Percentiles rank a stretch among this genome's conserved stretches.
Conservation (phyloP, 2,329 filamentous ascomycete genomes). For the Epichloe typhina region DNA sequence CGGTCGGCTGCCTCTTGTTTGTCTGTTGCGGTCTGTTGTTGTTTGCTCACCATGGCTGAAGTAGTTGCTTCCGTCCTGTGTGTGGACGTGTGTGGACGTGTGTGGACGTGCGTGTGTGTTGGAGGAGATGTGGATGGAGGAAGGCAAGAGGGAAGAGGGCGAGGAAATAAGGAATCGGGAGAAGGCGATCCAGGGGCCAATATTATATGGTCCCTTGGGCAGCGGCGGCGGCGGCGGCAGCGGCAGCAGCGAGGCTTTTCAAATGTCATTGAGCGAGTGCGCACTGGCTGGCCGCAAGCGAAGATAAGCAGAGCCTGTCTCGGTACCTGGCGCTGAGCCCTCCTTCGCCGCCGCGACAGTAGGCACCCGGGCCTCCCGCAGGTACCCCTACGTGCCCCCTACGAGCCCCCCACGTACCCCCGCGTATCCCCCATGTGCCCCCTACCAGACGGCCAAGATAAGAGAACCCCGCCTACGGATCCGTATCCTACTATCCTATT, state of each 20-base stretch:
- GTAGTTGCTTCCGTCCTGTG: not conserved
- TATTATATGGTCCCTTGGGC: not conserved
- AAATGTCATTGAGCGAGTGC: no score
- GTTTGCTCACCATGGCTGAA: conserved; percentile 10
- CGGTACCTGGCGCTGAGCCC: not conserved
- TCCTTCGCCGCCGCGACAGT: not conserved
- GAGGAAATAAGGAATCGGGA: not conserved
- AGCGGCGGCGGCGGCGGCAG: no score
- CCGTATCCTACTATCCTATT: no score
- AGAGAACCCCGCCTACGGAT: not conserved
- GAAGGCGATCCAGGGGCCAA: not conserved
- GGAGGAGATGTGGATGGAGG: no score
- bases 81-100: not conserved
- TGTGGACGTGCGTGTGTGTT: no score
- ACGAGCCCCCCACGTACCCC: no score
- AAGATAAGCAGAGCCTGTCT: not conserved
- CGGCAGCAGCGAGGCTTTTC: not conserved
- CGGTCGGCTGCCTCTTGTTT: not conserved
- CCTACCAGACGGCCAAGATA: not conserved
- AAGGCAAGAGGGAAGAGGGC: not conserved
- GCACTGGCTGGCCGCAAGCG: not conserved
- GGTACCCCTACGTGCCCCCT: not conserved
- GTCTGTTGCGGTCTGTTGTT: not conserved
- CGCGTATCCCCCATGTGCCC: no score
- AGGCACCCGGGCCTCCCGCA: not conserved